Base-by-base conservation (phyloP, 176 grass and related monocot species). In the Microstegium vimineum region DNA sequence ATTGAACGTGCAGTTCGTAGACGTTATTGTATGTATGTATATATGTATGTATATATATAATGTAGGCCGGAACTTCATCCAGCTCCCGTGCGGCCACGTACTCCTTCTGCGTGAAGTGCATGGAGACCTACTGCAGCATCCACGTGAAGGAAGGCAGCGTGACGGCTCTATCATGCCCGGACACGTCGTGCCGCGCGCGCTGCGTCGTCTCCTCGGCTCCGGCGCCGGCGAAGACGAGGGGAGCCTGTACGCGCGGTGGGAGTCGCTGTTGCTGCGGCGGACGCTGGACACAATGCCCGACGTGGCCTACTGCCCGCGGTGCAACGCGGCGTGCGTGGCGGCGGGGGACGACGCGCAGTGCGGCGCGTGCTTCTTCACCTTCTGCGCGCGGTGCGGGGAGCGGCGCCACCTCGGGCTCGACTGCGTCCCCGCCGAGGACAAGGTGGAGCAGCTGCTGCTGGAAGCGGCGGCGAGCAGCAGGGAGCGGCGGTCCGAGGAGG, bases 251-350 rank as follows among this genome's bases (percentile, higher is more conserved):
- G 81, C 86, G 51, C 85, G 87, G 62, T 93, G 91, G 87, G 87
- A 89, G 88, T 86, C 83, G 13, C 73, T 92, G 51, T 26, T 81
- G 18, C 84, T 93, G 57, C 87, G 89, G 34, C 66, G 65, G 74
- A 84, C 84, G 74, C 83, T 93, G 61, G 91, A 93, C 51, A 75
- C 87, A 6, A 93, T 93, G 91, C 61, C 80, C 25, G 87, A 93
- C 83, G 87, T 90, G 60, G 84, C 78, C 11, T 90, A 93, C 69
- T 93, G 87, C 76, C 91, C 91, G n/a, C 47, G 87, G 66, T 93
- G 91, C 83, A 74, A 87, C 52, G 84, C 84, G 12, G 91, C 84
- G 20, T 93, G 91, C 79, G 84, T 93, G 64, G 80, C 89, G 54
- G 76, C 84, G 76, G 85, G 72, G 17, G 82, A 93, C n/a, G 80